Evolutionary conservation across 176 grass and related monocot species (phyloP).

Genomic region (Eragrostis nindensis): DNA sequence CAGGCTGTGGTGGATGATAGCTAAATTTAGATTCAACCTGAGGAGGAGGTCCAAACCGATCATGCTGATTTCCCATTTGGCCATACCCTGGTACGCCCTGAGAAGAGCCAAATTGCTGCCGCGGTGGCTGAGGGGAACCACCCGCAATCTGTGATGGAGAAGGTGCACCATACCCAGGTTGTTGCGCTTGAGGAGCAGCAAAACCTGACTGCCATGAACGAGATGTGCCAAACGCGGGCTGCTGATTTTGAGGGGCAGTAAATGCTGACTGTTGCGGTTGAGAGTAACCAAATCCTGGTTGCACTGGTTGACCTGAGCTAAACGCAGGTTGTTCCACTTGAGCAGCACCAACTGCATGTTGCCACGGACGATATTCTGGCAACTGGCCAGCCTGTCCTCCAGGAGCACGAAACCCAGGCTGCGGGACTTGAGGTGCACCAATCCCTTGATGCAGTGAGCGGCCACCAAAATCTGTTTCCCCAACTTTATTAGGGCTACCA

Average conservation of each 20-base stretch:
- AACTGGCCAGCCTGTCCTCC: not conserved
- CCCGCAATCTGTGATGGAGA: not conserved
- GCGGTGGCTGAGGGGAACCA: not conserved
- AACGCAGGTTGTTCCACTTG: not conserved
- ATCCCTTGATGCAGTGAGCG: not conserved
- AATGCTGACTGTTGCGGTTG: not conserved
- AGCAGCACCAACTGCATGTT: not conserved
- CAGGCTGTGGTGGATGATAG: not conserved
- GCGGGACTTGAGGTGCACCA: not conserved
- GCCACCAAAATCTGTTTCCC: not conserved
- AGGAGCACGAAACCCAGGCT: not conserved
- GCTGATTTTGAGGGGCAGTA: constrained; percentile 22
- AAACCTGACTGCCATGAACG: constrained; percentile 22
- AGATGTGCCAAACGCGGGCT: not conserved
- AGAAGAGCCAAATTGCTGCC: constrained; percentile 10
- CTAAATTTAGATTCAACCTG: constrained; percentile 11
- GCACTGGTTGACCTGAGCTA: not conserved
- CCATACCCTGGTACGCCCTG: constrained; percentile 15
- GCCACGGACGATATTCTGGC: not conserved
- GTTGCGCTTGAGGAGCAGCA: constrained; percentile 13
- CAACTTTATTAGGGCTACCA: not conserved
- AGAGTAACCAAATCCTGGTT: constrained; percentile 15
- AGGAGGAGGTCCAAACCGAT: constrained; percentile 23
- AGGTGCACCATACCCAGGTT: constrained; percentile 29
- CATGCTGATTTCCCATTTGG: constrained; percentile 10